A percentile compares a stretch with the other conserved stretches of the same genome.
Evolutionary conservation across 805 yeast species (phyloP).

Genomic region (Scheffersomyces ergatensis): DNA sequence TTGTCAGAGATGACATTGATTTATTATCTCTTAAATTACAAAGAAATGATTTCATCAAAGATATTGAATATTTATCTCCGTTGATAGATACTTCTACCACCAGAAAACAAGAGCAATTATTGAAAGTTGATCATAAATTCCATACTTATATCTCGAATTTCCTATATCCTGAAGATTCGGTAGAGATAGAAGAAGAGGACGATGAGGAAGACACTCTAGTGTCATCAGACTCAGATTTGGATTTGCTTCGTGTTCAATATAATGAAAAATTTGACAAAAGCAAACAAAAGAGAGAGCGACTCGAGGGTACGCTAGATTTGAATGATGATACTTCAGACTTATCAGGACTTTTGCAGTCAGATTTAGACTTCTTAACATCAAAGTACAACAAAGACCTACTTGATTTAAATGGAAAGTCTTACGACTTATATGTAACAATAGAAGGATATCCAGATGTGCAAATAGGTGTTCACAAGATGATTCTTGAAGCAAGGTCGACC

Average conservation of each 20-base stretch:
- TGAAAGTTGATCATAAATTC: conserved; percentile 25
- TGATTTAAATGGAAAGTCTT: conserved; percentile 20
- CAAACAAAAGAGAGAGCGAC: conserved; percentile 9
- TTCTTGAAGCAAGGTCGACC: conserved; percentile 30
- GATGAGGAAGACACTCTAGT: conserved; percentile 10
- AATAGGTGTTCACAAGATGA: conserved; percentile 34
- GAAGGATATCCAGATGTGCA: conserved; percentile 15
- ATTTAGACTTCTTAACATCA: conserved; percentile 3
- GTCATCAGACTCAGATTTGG: conserved; percentile 10
- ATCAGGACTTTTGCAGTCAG: conserved; percentile 8
- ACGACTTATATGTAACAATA: conserved; percentile 33
- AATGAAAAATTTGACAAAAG: conserved; percentile 11
- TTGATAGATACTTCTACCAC: conserved; percentile 27
- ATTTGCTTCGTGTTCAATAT: conserved; percentile 14
- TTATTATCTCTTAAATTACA: conserved; percentile 53
- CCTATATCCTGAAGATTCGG: conserved; percentile 17
- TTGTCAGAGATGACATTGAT: conserved; percentile 62
- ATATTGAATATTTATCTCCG: conserved; percentile 56
- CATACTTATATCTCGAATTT: conserved; percentile 27
- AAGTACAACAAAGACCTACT: conserved; percentile 1
- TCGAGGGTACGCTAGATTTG: conserved; percentile 14
- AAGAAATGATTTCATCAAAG: conserved; percentile 46
- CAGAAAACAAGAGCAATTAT: conserved; percentile 41
- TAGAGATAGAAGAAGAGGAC: conserved; percentile 8
- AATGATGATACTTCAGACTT: conserved; percentile 2